phyloP scores from a whole-genome alignment of 2,329 filamentous ascomycete genomes.

The Zymoseptoria passerinii region DNA sequence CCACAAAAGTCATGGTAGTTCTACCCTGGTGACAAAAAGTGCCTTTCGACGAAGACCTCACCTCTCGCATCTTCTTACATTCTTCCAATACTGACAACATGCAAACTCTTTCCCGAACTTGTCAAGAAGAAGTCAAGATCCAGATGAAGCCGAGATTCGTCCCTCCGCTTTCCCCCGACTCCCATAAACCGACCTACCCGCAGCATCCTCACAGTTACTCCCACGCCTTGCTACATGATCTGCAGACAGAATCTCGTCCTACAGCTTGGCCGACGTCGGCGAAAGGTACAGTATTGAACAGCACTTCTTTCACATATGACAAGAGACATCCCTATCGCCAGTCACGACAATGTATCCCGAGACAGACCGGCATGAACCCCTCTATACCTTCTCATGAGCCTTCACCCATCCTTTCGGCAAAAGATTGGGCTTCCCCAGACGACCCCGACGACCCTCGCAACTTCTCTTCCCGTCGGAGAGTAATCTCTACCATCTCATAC shows the following conservation, averaged over 20 bases:
- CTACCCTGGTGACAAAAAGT: too few species aligned
- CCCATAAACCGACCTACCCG: neutral
- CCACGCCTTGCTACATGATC: neutral
- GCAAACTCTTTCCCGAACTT: too few species aligned
- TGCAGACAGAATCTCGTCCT: neutral
- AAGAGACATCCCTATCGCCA: neutral
- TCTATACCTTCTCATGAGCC: neutral
- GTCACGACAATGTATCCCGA: neutral
- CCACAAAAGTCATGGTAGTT: too few species aligned
- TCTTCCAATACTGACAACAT: too few species aligned
- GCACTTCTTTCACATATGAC: neutral
- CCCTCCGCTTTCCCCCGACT: neutral
- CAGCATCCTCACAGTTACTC: neutral
- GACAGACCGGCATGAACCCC: neutral
- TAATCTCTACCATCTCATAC: conserved; percentile 21
- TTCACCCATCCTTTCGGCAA: conserved; percentile 4
- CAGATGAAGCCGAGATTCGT: neutral
- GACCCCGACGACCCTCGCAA: conserved; percentile 28
- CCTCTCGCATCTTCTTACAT: too few species aligned
- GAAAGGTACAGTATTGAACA: neutral
- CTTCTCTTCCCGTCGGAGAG: conserved; percentile 19
- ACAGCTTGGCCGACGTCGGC: neutral
- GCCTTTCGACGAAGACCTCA: too few species aligned
- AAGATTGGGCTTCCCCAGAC: conserved; percentile 22
- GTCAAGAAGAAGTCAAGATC: too few species aligned